Conservation (phyloP, 2,329 filamentous ascomycete species). For the Claviceps monticola region DNA sequence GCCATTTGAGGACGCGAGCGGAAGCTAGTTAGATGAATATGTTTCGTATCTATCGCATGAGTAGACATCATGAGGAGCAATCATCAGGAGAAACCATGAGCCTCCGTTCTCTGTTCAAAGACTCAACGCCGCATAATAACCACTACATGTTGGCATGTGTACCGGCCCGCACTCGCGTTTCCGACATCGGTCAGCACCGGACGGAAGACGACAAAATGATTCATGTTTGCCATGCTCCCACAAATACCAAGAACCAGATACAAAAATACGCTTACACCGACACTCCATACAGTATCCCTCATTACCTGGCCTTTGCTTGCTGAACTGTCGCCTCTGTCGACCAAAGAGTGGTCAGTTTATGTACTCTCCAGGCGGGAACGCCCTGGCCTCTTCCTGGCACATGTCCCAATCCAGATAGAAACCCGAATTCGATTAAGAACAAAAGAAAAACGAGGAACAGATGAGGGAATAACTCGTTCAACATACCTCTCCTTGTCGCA, state of each 20-base stretch:
- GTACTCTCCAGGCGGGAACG: not conserved
- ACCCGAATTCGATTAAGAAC: not conserved
- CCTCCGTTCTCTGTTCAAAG: not conserved
- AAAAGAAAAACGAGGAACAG: not conserved
- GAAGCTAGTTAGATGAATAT: too few relatives aligned
- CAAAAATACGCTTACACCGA: not conserved
- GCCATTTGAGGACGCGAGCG: too few relatives aligned
- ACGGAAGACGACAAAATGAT: not conserved
- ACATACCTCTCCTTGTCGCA: conserved; percentile 69
- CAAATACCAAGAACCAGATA: too few relatives aligned
- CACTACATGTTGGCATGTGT: not conserved
- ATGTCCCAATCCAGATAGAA: too few relatives aligned
- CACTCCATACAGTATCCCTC: not conserved
- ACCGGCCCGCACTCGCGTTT: not conserved
- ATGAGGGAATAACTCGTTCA: not conserved
- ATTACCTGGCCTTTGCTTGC: conserved; percentile 40
- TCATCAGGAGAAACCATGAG: not conserved
- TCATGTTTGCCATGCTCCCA: too few relatives aligned
- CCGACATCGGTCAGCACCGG: not conserved
- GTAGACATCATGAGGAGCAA: too few relatives aligned
- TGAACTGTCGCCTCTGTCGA: conserved; percentile 41
- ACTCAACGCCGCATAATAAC: conserved; percentile 1
- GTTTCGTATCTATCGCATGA: too few relatives aligned
- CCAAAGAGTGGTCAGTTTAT: not conserved
- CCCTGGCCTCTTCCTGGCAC: too few relatives aligned